phyloP scores from a whole-genome alignment of 345 rosid genomes.

The Clarkia xantiana region DNA sequence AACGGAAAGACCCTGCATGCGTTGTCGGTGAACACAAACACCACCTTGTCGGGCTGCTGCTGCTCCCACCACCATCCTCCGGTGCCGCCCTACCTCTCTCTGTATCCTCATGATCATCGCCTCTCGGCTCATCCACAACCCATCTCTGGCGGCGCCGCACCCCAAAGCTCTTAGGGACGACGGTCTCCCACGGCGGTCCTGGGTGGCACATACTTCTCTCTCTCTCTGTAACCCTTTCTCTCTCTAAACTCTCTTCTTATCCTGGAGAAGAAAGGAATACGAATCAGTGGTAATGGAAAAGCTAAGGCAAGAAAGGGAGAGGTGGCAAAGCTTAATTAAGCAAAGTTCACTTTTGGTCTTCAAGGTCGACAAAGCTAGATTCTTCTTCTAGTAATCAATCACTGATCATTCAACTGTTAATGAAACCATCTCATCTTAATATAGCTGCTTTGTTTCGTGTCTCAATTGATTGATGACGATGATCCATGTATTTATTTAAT shows the following conservation, averaged over 20 bases:
- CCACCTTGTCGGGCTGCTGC: slow-evolving; percentile 9
- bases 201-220: slow-evolving; percentile 7
- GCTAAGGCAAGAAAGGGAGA: slow-evolving; percentile 4
- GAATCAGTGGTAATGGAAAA: slow-evolving; percentile 6
- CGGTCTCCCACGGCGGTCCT: neutral
- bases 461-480: too few species aligned
- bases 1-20: slow-evolving; percentile 14
- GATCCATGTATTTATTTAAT: too few species aligned
- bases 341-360: neutral
- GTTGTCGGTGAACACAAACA: slow-evolving; percentile 12
- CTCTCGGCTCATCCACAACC: neutral
- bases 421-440: too few species aligned
- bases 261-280: neutral
- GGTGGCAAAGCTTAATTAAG: neutral
- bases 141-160: slow-evolving; percentile 6
- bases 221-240: neutral
- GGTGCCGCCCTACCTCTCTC: slow-evolving; percentile 2
- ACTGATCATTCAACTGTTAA: too few species aligned
- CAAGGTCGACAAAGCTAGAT: neutral
- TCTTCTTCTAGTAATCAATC: too few species aligned
- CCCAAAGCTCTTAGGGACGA: neutral
- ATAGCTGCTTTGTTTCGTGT: too few species aligned
- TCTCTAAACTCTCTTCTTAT: too few species aligned
- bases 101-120: neutral
- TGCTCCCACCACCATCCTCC: slow-evolving; percentile 10